Evolutionary conservation across 176 grass and related monocot species (phyloP).

Genomic region (Bolboschoenus planiculmis): DNA sequence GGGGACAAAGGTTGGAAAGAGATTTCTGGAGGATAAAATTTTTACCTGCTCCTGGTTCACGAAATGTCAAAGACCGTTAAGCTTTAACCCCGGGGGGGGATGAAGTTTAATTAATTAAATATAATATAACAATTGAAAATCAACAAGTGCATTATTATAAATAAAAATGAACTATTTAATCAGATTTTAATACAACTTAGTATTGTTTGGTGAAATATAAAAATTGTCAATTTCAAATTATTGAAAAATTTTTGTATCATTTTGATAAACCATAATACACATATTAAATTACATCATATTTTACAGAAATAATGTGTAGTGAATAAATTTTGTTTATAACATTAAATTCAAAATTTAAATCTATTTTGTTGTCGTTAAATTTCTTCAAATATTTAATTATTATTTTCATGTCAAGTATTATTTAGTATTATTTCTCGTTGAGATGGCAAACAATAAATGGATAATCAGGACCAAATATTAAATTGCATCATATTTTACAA

Average conservation of each 20-base stretch:
- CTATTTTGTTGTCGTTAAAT: background rate
- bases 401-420: too few relatives aligned
- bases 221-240: too few relatives aligned
- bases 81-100: background rate
- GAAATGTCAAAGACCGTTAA: background rate
- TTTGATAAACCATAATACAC: too few relatives aligned
- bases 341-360: background rate
- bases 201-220: too few relatives aligned
- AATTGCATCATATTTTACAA: too few relatives aligned
- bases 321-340: background rate
- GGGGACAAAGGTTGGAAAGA: background rate
- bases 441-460: background rate
- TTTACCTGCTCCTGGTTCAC: constrained; percentile 5
- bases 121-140: too few relatives aligned
- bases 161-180: too few relatives aligned
- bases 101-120: background rate
- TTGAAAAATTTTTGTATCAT: too few relatives aligned
- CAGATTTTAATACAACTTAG: too few relatives aligned
- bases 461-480: background rate
- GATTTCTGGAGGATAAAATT: background rate
- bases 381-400: background rate
- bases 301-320: background rate
- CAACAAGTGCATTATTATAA: too few relatives aligned
- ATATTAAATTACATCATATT: background rate
- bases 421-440: too few relatives aligned